Evolutionary conservation across 2,329 filamentous ascomycete genomes (phyloP).

Genomic region (Graphiopsis chlorocephala): DNA sequence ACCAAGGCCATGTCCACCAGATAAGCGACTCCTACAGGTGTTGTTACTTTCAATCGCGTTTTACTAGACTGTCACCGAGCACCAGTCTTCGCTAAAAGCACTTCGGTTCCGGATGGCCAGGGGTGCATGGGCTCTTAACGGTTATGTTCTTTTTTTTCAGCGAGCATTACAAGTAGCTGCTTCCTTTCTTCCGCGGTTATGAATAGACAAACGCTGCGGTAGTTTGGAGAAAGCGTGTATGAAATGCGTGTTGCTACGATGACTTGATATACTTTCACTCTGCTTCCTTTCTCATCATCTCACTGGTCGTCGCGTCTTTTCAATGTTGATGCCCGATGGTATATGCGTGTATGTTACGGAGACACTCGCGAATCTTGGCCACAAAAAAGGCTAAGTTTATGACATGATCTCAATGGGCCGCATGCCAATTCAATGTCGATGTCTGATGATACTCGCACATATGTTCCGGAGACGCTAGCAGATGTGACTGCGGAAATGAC

Average conservation of each 20-base stretch:
- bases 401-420: not conserved
- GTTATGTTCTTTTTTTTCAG: constrained; percentile 21
- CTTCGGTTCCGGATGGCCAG: constrained; percentile 16
- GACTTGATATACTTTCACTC: not conserved
- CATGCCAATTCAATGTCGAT: not conserved
- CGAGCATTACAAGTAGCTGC: constrained; percentile 16
- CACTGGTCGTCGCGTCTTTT: not conserved
- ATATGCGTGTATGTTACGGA: not conserved
- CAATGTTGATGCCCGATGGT: not conserved
- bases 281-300: not conserved
- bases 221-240: constrained; percentile 12
- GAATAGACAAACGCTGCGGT: constrained; percentile 11
- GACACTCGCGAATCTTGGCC: not conserved
- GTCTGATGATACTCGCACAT: not conserved
- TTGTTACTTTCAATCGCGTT: constrained; percentile 15
- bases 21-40: constrained; percentile 22
- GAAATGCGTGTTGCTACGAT: constrained; percentile 15
- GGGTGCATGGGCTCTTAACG: constrained; percentile 20
- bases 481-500: not conserved
- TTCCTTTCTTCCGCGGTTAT: constrained; percentile 7
- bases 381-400: not conserved
- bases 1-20: constrained; percentile 66
- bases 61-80: constrained; percentile 15
- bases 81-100: constrained; percentile 18
- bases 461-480: not conserved